phyloP scores from a whole-genome alignment of 2,329 filamentous ascomycete species.

The Botryotinia convoluta region DNA sequence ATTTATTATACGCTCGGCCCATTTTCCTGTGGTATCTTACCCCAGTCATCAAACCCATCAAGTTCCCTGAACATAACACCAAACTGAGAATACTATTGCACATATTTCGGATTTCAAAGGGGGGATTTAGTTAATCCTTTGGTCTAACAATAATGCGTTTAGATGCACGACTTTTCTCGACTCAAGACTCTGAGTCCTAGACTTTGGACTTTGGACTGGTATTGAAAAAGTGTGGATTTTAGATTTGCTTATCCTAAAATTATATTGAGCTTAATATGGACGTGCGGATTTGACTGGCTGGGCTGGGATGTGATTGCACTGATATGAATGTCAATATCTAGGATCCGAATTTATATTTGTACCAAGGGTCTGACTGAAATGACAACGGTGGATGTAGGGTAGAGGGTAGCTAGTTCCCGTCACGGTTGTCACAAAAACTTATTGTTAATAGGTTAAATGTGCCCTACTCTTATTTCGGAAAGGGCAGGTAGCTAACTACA shows the following conservation, averaged over 20 bases:
- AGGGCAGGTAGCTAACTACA: neutral
- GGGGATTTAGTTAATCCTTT: neutral
- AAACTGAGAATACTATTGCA: neutral
- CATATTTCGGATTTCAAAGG: too few species aligned
- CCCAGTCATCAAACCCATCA: neutral
- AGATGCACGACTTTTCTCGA: neutral
- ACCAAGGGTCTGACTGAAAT: neutral
- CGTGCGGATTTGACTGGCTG: neutral
- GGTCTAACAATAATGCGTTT: neutral
- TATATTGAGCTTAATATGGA: neutral
- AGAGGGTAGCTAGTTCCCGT: neutral
- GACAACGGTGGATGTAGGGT: neutral
- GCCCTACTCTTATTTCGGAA: neutral
- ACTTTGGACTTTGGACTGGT: neutral
- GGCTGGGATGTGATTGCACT: neutral
- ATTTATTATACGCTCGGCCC: neutral
- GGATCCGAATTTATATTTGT: neutral
- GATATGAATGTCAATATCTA: neutral
- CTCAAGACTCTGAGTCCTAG: neutral
- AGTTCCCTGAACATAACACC: neutral
- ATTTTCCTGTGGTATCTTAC: neutral
- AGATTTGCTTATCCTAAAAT: neutral
- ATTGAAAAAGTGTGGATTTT: neutral
- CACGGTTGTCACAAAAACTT: neutral
- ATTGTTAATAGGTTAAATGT: neutral